These are phyloP conservation scores for Scopulariopsis brevicaulis DNA, from an alignment of 2,329 filamentous ascomycete genomes.

Conservation along the genomic window DNA sequence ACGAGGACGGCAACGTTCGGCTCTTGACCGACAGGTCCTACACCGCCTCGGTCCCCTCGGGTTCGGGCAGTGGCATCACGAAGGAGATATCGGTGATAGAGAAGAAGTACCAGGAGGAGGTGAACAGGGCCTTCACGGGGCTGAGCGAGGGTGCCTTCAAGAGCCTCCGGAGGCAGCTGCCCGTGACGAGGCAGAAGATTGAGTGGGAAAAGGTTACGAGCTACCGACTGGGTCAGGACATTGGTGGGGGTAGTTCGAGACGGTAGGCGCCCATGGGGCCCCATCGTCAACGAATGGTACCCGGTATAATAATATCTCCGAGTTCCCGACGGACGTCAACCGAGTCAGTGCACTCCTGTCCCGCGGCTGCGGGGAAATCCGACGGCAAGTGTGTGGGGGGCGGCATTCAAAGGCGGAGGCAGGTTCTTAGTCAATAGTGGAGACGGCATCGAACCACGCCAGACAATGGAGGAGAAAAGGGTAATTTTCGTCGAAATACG, in stretches of 20 bases:
- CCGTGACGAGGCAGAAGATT: slow-evolving; percentile 95
- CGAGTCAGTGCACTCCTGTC: background rate
- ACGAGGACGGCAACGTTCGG: slow-evolving; percentile 96
- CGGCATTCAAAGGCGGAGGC: background rate
- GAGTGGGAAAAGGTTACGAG: slow-evolving; percentile 98
- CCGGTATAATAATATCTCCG: background rate
- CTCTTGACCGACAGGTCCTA: slow-evolving; percentile 79
- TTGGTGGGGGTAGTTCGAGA: slow-evolving; percentile 54
- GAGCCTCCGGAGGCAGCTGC: slow-evolving; percentile 79
- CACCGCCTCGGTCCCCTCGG: slow-evolving; percentile 46
- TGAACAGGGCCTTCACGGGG: slow-evolving; percentile 80
- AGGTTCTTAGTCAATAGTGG: background rate
- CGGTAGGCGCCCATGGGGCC: slow-evolving; percentile 26
- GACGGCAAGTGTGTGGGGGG: background rate
- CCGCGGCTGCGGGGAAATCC: background rate
- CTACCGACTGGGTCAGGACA: slow-evolving; percentile 76
- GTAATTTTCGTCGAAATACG: background rate
- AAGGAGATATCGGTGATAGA: slow-evolving; percentile 70
- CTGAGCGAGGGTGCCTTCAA: slow-evolving; percentile 95
- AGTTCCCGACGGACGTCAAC: too few species aligned
- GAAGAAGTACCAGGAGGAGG: slow-evolving; percentile 90
- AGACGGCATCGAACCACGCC: background rate
- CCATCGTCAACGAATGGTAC: background rate
- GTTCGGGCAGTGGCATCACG: slow-evolving; percentile 56
- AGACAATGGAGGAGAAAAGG: background rate